Evolutionary conservation across 805 yeast genomes (phyloP).

Genomic region (Pachysolen tannophilus): DNA sequence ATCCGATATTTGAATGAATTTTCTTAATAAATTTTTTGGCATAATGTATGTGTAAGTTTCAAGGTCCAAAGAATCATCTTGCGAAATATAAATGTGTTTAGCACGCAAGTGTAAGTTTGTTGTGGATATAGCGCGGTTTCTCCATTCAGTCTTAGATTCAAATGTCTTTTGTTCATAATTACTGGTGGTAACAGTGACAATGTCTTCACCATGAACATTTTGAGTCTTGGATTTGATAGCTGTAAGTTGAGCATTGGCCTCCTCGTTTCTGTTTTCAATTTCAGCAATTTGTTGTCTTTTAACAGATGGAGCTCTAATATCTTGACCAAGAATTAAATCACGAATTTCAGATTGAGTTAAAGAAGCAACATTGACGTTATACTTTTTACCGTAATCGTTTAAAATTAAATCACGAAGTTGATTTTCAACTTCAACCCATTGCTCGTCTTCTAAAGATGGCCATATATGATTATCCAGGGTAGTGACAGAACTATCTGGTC

Average conservation of each 20-base stretch:
- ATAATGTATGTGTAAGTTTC: constrained; percentile 61
- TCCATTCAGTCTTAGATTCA: constrained; percentile 85
- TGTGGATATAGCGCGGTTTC: constrained; percentile 76
- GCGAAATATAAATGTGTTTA: constrained; percentile 64
- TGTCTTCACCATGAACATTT: constrained; percentile 94
- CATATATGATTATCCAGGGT: constrained; percentile 81
- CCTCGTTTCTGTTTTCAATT: constrained; percentile 44
- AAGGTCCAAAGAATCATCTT: constrained; percentile 48
- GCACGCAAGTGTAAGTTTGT: constrained; percentile 65
- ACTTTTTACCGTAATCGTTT: constrained; percentile 75
- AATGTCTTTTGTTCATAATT: constrained; percentile 81
- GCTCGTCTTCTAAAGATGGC: constrained; percentile 85
- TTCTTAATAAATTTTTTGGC: constrained; percentile 74
- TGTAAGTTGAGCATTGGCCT: constrained; percentile 43
- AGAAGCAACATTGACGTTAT: constrained; percentile 78
- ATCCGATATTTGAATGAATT: constrained; percentile 76
- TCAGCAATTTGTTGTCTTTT: constrained; percentile 80
- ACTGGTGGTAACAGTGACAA: constrained; percentile 87
- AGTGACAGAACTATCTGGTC: constrained; percentile 63
- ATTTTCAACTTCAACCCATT: constrained; percentile 87
- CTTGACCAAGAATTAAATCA: constrained; percentile 92
- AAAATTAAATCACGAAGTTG: constrained; percentile 83
- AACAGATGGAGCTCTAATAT: constrained; percentile 81
- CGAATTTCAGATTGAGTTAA: constrained; percentile 90
- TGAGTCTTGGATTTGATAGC: constrained; percentile 78